Conservation (phyloP, 306 rosid genomes). For the Dalbergia cochinchinensis region DNA sequence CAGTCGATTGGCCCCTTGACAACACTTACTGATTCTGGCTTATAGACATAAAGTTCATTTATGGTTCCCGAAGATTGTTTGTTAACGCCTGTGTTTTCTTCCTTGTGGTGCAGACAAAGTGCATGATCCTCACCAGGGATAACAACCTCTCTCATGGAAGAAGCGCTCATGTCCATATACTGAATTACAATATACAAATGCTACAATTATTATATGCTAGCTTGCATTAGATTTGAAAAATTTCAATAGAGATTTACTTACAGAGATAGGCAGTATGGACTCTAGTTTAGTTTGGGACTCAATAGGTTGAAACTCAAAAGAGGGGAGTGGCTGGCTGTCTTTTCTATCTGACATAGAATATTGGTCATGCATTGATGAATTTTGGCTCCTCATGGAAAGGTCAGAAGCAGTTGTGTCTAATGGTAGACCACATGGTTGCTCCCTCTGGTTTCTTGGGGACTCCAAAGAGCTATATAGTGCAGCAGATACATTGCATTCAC, state of each 20-base stretch:
- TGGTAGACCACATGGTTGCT: constrained; percentile 44
- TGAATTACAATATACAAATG: constrained; percentile 52
- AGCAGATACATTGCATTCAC: constrained; percentile 36
- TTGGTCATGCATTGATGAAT: constrained; percentile 45
- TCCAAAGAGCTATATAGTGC: constrained; percentile 47
- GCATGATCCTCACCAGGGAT: constrained; percentile 44
- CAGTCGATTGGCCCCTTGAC: constrained; percentile 53
- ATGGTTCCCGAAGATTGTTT: constrained; percentile 42
- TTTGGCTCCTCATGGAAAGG: constrained; percentile 55
- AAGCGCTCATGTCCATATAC: constrained; percentile 53
- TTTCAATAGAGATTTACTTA: constrained; percentile 55
- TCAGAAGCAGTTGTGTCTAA: constrained; percentile 49
- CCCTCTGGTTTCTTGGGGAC: constrained; percentile 43
- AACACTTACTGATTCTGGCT: constrained; percentile 43
- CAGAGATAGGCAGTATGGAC: constrained; percentile 52
- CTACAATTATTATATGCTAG: constrained; percentile 41
- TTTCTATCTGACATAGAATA: constrained; percentile 38
- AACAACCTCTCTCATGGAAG: constrained; percentile 56
- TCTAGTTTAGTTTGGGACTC: constrained; percentile 43
- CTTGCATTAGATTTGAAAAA: constrained; percentile 10
- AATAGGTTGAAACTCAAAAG: constrained; percentile 47
- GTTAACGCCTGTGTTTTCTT: constrained; percentile 42
- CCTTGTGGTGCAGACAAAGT: constrained; percentile 43
- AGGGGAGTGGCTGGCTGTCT: constrained; percentile 50
- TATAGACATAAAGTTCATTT: constrained; percentile 31